Evolutionary conservation across 176 grass and related monocot genomes (phyloP).

Genomic region (Bonia amplexicaulis): DNA sequence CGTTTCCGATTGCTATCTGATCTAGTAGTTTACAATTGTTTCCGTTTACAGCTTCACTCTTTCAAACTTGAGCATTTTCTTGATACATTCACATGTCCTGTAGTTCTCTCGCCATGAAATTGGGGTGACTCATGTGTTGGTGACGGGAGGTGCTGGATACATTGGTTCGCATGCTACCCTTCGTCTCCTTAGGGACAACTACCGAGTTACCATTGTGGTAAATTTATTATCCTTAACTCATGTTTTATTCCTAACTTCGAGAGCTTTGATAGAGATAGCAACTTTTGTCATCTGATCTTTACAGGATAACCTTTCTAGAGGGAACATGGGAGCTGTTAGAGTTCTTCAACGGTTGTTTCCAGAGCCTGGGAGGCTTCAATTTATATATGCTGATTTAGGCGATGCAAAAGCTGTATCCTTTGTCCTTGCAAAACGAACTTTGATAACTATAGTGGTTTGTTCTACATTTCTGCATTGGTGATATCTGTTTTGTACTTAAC

Average conservation of each 20-base stretch:
- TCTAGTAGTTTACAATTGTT: not conserved
- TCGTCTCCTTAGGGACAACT: slow-evolving; percentile 77
- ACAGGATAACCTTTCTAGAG: slow-evolving; percentile 98
- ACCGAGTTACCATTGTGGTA: slow-evolving; percentile 99
- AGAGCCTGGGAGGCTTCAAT: slow-evolving; percentile 89
- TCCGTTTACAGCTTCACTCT: not conserved
- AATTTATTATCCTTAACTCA: slow-evolving; percentile 17
- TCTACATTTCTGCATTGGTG: not conserved
- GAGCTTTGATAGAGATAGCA: not conserved
- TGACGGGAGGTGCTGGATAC: slow-evolving; percentile 93
- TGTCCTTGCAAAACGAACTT: slow-evolving; percentile 21
- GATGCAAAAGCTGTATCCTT: slow-evolving; percentile 85
- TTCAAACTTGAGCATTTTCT: slow-evolving; percentile 14
- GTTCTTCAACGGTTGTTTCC: slow-evolving; percentile 70
- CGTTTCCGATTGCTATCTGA: not conserved
- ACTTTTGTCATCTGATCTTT: slow-evolving; percentile 4
- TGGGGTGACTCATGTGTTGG: slow-evolving; percentile 94
- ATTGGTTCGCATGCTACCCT: slow-evolving; percentile 96
- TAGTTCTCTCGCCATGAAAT: slow-evolving; percentile 90
- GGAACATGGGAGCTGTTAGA: slow-evolving; percentile 88
- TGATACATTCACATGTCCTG: slow-evolving; percentile 21
- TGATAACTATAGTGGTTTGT: not conserved
- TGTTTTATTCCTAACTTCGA: not conserved
- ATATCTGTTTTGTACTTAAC: slow-evolving; percentile 46
- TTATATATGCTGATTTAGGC: slow-evolving; percentile 96